Percentiles rank a stretch among this genome's conserved stretches.
Conservation (phyloP, 106 monocot species). For the Xerophyta viscosa region DNA sequence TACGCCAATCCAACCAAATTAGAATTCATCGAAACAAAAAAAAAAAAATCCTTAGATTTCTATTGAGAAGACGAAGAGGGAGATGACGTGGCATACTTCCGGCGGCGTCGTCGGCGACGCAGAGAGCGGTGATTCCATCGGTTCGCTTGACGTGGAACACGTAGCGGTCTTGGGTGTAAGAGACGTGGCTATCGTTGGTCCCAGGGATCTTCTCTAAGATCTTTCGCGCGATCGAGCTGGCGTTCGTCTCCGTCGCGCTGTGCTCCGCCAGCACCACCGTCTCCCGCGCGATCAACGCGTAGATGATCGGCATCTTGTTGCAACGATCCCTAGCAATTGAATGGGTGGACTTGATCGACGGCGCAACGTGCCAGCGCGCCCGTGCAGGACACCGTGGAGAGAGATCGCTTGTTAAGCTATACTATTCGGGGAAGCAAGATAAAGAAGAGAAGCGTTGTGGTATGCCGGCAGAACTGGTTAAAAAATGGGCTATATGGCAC, state of each 20-base stretch:
- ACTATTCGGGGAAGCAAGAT: too few species aligned
- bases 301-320: conserved; percentile 71
- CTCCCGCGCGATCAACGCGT: conserved; percentile 74
- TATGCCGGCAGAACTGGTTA: too few species aligned
- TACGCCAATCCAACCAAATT: not conserved
- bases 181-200: conserved; percentile 70
- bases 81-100: conserved; percentile 43
- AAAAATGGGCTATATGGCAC: too few species aligned
- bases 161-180: conserved; percentile 88
- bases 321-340: too few species aligned
- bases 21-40: not conserved
- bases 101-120: conserved; percentile 90
- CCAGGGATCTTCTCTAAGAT: conserved; percentile 81
- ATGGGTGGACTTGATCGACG: too few species aligned
- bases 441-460: too few species aligned
- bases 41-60: not conserved
- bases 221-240: conserved; percentile 60
- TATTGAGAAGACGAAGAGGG: not conserved
- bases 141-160: conserved; percentile 97
- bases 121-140: conserved; percentile 96
- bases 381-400: too few species aligned
- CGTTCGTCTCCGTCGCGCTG: conserved; percentile 45
- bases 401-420: too few species aligned
- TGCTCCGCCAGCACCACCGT: conserved; percentile 88
- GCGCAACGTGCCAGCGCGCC: too few species aligned